Percentiles rank a stretch among this genome's conserved stretches.
phyloP scores from a whole-genome alignment of 257 asterid genomes.

The Solanum appendiculatum region DNA sequence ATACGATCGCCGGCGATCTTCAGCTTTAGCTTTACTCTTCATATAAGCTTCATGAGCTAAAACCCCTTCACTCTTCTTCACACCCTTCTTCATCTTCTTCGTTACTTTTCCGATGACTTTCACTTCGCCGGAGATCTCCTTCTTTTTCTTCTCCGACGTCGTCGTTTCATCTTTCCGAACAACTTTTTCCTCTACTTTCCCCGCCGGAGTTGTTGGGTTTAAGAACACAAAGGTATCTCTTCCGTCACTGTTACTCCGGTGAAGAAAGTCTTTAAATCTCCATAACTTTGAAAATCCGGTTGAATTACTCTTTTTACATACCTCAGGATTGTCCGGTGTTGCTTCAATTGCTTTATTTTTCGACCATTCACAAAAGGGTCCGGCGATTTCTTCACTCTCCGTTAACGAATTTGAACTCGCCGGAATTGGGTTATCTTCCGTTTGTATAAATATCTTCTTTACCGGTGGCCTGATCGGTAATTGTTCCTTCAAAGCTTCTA shows the following conservation, averaged over 20 bases:
- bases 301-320: slow-evolving; percentile 60
- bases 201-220: slow-evolving; percentile 17
- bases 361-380: slow-evolving; percentile 40
- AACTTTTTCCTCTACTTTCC: neutral
- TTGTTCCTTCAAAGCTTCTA: slow-evolving; percentile 8
- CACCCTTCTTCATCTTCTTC: slow-evolving; percentile 2
- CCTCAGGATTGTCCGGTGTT: slow-evolving; percentile 14
- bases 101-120: neutral
- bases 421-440: neutral
- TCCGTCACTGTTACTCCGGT: slow-evolving; percentile 76
- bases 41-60: slow-evolving; percentile 71
- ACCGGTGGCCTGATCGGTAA: slow-evolving; percentile 43
- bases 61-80: slow-evolving; percentile 27
- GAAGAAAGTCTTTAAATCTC: slow-evolving; percentile 51
- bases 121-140: slow-evolving; percentile 10
- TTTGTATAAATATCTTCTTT: slow-evolving; percentile 39
- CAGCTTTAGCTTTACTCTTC: slow-evolving; percentile 53
- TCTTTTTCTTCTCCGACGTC: neutral
- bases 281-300: slow-evolving; percentile 63
- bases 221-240: slow-evolving; percentile 78
- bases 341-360: slow-evolving; percentile 33
- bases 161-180: neutral
- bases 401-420: neutral
- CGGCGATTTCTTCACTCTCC: slow-evolving; percentile 10
- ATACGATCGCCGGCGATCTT: slow-evolving; percentile 56